A percentile compares a stretch with the other conserved stretches of the same genome.
Evolutionary conservation across 1,284 basidiomycete genomes (phyloP).

Genomic region (Rhodotorula glutinis): DNA sequence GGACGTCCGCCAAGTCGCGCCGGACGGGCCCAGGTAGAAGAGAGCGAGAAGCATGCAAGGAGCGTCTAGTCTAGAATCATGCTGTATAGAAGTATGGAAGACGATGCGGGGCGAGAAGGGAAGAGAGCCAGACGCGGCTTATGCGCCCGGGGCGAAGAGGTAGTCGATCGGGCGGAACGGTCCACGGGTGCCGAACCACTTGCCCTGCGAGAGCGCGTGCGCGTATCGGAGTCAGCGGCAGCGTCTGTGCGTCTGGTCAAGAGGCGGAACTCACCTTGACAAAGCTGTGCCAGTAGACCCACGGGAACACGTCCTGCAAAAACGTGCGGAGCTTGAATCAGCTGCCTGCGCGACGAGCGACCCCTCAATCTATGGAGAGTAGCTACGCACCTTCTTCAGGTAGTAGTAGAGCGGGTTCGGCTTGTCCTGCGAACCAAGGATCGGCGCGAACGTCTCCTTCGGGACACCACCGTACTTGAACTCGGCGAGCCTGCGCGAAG

Average conservation of each 20-base stretch:
- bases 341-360: too few species aligned
- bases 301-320: constrained; percentile 73
- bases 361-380: too few species aligned
- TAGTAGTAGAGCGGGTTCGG: constrained; percentile 67
- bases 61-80: too few species aligned
- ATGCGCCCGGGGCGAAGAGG: constrained; percentile 3
- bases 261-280: constrained; percentile 53
- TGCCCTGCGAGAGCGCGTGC: constrained; percentile 21
- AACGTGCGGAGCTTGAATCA: not conserved
- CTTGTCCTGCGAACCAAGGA: constrained; percentile 64
- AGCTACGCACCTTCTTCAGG: constrained; percentile 69
- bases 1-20: too few species aligned
- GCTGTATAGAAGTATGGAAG: too few species aligned
- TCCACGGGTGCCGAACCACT: constrained; percentile 38
- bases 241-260: too few species aligned
- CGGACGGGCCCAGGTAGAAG: too few species aligned
- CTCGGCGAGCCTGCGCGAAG: constrained; percentile 63
- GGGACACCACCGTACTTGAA: constrained; percentile 60
- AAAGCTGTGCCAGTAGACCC: constrained; percentile 80
- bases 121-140: not conserved
- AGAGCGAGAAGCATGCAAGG: too few species aligned
- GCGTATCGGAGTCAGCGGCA: too few species aligned
- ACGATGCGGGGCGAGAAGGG: too few species aligned
- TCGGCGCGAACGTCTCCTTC: constrained; percentile 73
- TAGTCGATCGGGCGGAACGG: constrained; percentile 28